Evolutionary conservation across 2,329 filamentous ascomycete genomes (phyloP).

Genomic region (Neonectria hederae): DNA sequence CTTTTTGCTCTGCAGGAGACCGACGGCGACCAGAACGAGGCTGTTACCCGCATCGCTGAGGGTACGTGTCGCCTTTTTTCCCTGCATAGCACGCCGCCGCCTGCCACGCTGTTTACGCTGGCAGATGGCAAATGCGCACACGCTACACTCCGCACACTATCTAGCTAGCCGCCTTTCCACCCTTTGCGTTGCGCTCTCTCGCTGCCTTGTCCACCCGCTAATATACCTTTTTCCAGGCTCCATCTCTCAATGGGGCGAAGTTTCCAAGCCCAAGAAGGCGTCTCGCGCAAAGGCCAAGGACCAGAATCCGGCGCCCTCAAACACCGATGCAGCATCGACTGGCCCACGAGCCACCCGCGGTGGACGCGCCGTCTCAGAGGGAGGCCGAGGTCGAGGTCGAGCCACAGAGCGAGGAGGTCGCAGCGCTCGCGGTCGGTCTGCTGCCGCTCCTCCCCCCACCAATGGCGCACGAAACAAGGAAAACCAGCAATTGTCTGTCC

Average conservation of each 20-base stretch:
- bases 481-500: slow-evolving; percentile 66
- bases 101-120: slow-evolving; percentile 24
- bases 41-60: slow-evolving; percentile 82
- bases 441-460: slow-evolving; percentile 61
- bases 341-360: slow-evolving; percentile 63
- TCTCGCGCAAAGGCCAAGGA: slow-evolving; percentile 79
- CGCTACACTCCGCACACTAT: slow-evolving; percentile 11
- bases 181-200: neutral
- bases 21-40: slow-evolving; percentile 77
- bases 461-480: slow-evolving; percentile 71
- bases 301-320: slow-evolving; percentile 60
- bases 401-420: slow-evolving; percentile 71
- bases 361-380: slow-evolving; percentile 69
- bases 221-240: slow-evolving; percentile 63
- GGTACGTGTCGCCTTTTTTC: slow-evolving; percentile 59
- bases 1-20: slow-evolving; percentile 93
- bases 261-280: slow-evolving; percentile 83
- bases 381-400: slow-evolving; percentile 69
- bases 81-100: slow-evolving; percentile 25
- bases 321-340: slow-evolving; percentile 56
- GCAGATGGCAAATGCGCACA: slow-evolving; percentile 13
- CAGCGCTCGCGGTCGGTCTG: slow-evolving; percentile 71
- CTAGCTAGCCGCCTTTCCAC: slow-evolving; percentile 15
- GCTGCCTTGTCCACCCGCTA: slow-evolving; percentile 35
- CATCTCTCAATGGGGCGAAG: slow-evolving; percentile 85